Evolutionary conservation across 331 rosid species (phyloP).

Genomic region (Saraca asoca): DNA sequence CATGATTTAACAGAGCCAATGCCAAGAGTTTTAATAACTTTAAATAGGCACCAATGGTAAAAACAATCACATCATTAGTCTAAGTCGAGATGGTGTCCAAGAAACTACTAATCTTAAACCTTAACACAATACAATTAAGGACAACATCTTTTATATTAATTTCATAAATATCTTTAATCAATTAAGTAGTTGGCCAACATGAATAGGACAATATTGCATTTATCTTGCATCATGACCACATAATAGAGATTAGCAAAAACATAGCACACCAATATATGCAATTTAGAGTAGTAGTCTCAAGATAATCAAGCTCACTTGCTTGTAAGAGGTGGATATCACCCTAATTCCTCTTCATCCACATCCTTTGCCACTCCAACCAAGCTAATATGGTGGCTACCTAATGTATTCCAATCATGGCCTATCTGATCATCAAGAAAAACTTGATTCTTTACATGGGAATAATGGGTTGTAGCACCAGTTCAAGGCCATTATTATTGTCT

Average conservation of each 20-base stretch:
- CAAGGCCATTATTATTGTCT: conserved; percentile 75
- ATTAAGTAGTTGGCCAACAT: not conserved
- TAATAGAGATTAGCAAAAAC: conserved; percentile 30
- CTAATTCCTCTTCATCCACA: conserved; percentile 59
- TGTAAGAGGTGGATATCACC: conserved; percentile 81
- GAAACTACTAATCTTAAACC: conserved; percentile 1
- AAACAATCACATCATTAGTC: not conserved
- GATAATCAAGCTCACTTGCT: conserved; percentile 99
- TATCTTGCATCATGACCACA: conserved; percentile 43
- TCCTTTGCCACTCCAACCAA: conserved; percentile 46
- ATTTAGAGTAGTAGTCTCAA: conserved; percentile 96
- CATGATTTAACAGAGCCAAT: too few relatives aligned
- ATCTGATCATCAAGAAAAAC: conserved; percentile 59
- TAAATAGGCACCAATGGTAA: too few relatives aligned
- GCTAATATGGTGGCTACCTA: conserved; percentile 57
- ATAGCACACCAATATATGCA: conserved; percentile 81
- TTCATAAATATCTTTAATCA: not conserved
- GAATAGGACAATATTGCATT: conserved; percentile 34
- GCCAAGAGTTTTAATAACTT: too few relatives aligned
- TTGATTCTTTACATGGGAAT: conserved; percentile 55
- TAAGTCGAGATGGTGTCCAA: not conserved
- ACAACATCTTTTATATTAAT: conserved; percentile 2
- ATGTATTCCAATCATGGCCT: conserved; percentile 63
- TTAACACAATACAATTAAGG: conserved; percentile 5
- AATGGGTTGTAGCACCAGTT: conserved; percentile 74